Conservation (phyloP, 2,329 filamentous ascomycete genomes). For the Alternaria incomplexa region DNA sequence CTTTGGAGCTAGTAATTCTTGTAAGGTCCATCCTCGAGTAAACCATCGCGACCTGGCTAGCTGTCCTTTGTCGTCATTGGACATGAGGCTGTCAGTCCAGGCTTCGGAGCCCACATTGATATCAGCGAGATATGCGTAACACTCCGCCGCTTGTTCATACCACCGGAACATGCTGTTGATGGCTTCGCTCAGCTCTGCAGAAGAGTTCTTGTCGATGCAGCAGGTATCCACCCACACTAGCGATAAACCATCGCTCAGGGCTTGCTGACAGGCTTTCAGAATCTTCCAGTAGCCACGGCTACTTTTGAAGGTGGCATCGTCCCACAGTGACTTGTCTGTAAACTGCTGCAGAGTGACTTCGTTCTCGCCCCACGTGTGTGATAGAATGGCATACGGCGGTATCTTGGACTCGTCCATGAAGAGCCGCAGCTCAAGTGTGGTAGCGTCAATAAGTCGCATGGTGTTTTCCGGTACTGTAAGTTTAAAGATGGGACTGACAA, state of each 20-base stretch:
- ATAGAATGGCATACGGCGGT: constrained; percentile 27
- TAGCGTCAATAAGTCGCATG: constrained; percentile 20
- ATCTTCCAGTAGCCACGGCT: constrained; percentile 9
- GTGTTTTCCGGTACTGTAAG: background rate
- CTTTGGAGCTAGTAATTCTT: background rate
- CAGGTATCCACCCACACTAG: constrained; percentile 26
- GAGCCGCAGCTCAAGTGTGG: constrained; percentile 2
- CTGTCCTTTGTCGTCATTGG: background rate
- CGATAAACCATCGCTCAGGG: background rate
- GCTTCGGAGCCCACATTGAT: background rate
- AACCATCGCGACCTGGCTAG: background rate
- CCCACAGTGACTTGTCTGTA: background rate
- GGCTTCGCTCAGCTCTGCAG: constrained; percentile 5
- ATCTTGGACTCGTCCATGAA: constrained; percentile 14
- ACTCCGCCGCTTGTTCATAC: background rate
- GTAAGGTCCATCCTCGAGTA: background rate
- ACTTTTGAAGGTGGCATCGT: background rate
- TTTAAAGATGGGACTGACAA: background rate
- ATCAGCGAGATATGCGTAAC: background rate
- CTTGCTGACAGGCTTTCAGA: constrained; percentile 5
- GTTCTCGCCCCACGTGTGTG: constrained; percentile 19
- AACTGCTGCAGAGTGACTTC: constrained; percentile 24
- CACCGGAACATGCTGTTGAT: constrained; percentile 6
- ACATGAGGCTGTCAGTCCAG: background rate
- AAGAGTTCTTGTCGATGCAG: constrained; percentile 10